Base-by-base conservation (phyloP, 2,329 filamentous ascomycete species). In the Thermoascus crustaceus region DNA sequence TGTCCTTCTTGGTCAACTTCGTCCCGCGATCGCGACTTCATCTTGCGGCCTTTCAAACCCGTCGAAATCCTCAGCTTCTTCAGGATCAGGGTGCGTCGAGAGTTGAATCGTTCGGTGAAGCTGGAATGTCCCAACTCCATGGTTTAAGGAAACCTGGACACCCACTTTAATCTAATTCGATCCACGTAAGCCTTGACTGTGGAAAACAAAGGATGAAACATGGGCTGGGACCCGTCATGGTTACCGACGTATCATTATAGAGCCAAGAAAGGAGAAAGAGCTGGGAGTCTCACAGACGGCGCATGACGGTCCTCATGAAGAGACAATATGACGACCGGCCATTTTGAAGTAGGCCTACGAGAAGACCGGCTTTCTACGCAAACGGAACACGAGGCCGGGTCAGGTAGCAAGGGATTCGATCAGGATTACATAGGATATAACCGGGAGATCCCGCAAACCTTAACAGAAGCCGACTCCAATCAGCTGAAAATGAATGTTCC, bases 371-470 rank as follows among this genome's bases (percentile, higher is more conserved):
- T 36, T 47, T 38, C 43, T 39, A 50, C 43, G 47, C 45, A 50
- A 53, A 45, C 48, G 51, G 50, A 46, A 44, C 51, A 52, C 49
- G 51, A 47, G 57, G 47, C 45, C 44, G 40, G 48, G 46, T 56
- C 53, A 57, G 45, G 47, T 40, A 38, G 42, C 35, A 34, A 40
- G 33, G 34, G 18, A 50, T 53, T 46, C 40, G 52, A 53, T 58
- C 53, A 57, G 47, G 35, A 53, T 57, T 54, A 54, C 50, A 52
- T 52, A 46, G 30, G 30, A 20, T 32, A 7, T n/a, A 23, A n/a
- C 17, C 10, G 16, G 30, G 19, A 5, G 20, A 13, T 20, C 10
- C 20, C 11, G 17, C 18, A 7, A 32, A 32, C 30, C 18, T 32
- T 32, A 32, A 32, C 30, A 19, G 11, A 19, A 19, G 11, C 19